A percentile compares a stretch with the other conserved stretches of the same genome.
Evolutionary conservation across 108 stramenopile genomes (phyloP).

Genomic region (Fragilariopsis cylindrus): DNA sequence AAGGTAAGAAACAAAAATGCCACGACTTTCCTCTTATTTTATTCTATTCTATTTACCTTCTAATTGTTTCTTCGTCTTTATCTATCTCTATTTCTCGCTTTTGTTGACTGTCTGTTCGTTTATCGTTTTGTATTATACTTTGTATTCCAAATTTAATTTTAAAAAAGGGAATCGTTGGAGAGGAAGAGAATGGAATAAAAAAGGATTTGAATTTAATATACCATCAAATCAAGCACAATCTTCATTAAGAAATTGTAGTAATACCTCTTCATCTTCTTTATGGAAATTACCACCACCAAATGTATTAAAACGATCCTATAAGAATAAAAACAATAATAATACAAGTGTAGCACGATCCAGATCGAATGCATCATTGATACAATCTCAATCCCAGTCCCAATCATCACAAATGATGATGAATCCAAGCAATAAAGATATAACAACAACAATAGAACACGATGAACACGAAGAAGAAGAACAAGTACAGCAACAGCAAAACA

Average conservation of each 20-base stretch:
- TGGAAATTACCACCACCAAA: slow-evolving; percentile 42
- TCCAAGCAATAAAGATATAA: not conserved
- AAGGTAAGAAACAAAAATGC: too few species aligned
- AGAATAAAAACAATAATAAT: too few species aligned
- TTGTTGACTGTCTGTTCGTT: not conserved
- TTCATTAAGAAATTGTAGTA: not conserved
- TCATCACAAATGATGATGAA: not conserved
- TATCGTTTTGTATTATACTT: not conserved
- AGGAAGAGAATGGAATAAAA: slow-evolving; percentile 46
- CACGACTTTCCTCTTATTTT: not conserved
- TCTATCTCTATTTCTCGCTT: not conserved
- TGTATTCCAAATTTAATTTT: not conserved
- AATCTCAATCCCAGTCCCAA: too few species aligned
- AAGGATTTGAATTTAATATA: slow-evolving; percentile 28
- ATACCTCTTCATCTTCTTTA: slow-evolving; percentile 7
- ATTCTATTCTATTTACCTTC: not conserved
- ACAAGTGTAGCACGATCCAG: too few species aligned
- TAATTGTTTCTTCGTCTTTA: too few species aligned
- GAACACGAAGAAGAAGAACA: not conserved
- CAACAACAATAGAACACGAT: not conserved
- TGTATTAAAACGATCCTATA: not conserved
- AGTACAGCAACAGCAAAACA: not conserved
- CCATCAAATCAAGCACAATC: not conserved
- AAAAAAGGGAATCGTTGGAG: slow-evolving; percentile 22
- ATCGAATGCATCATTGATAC: too few species aligned